A percentile compares a stretch with the other conserved stretches of the same genome.
Evolutionary conservation across 163 green algal genomes (phyloP).

Genomic region (Volvox carteri): DNA sequence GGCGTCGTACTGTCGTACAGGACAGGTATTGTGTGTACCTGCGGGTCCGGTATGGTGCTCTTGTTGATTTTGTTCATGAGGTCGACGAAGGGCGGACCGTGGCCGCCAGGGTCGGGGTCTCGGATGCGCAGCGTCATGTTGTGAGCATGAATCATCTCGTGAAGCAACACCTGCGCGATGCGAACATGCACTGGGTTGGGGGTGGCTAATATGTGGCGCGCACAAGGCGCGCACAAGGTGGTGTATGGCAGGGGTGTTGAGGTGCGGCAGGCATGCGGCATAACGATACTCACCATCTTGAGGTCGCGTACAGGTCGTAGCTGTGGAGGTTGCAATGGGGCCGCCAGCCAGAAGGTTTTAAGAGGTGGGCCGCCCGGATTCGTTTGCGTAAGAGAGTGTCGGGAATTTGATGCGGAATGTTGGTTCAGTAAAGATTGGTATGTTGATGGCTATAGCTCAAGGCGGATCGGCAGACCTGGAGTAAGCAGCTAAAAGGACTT

Average conservation of each 20-base stretch:
- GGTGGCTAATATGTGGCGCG: too few species aligned
- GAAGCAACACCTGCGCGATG: conserved; percentile 76
- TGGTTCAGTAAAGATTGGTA: too few species aligned
- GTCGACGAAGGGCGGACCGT: conserved; percentile 64
- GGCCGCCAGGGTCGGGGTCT: conserved; percentile 75
- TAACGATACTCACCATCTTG: conserved; percentile 76
- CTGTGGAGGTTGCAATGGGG: not conserved
- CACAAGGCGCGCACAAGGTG: too few species aligned
- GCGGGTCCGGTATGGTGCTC: conserved; percentile 68
- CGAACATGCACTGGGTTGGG: too few species aligned
- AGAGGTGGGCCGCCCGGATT: not conserved
- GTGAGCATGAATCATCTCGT: conserved; percentile 94
- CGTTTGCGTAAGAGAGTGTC: not conserved
- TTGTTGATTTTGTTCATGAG: conserved; percentile 87
- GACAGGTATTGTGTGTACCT: too few species aligned
- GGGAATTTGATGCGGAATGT: not conserved
- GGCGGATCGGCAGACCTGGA: too few species aligned
- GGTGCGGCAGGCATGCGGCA: too few species aligned
- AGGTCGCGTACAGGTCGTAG: conserved; percentile 83
- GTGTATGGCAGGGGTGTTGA: too few species aligned
- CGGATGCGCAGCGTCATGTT: conserved; percentile 80
- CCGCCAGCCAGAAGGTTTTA: not conserved
- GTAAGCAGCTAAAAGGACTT: too few species aligned
- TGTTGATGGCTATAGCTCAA: too few species aligned
- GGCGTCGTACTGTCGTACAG: too few species aligned